Evolutionary conservation across 371 early-diverging fungal species (phyloP).

Genomic region (Mortierella sp.): DNA sequence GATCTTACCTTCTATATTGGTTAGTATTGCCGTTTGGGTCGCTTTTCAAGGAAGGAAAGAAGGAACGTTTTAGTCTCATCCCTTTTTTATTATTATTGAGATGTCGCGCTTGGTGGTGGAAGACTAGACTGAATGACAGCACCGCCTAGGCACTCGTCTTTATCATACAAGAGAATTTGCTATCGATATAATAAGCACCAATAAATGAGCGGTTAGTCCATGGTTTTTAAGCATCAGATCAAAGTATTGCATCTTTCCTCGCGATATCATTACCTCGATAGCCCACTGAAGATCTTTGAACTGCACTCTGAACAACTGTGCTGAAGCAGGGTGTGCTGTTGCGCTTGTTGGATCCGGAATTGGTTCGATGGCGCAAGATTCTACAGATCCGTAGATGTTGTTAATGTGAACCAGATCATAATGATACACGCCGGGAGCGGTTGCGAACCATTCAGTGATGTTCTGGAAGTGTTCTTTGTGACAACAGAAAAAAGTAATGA

Average conservation of each 20-base stretch:
- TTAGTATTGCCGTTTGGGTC: no score
- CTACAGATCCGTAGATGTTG: no score
- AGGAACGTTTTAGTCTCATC: no score
- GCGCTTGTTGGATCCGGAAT: conserved; percentile 13
- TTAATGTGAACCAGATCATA: no score
- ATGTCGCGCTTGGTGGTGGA: conserved; percentile 10
- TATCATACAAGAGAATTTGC: conserved; percentile 65
- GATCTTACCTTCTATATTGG: no score
- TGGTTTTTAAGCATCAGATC: no score
- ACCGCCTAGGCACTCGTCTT: conserved; percentile 69
- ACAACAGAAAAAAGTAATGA: no score
- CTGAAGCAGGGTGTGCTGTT: not conserved
- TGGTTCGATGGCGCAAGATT: conserved; percentile 23
- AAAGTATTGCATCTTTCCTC: no score
- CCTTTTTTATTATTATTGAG: not conserved
- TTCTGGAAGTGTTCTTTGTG: no score
- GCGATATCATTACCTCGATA: conserved; percentile 67
- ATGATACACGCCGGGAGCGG: no score
- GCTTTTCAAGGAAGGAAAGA: no score
- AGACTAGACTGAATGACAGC: conserved; percentile 56
- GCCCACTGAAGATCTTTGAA: conserved; percentile 65
- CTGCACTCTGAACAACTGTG: conserved; percentile 38
- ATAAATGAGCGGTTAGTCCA: not conserved
- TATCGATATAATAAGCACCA: conserved; percentile 27
- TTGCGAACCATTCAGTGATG: no score